phyloP scores from a whole-genome alignment of 2,329 filamentous ascomycete genomes.

The Cryphonectria carpinicola region DNA sequence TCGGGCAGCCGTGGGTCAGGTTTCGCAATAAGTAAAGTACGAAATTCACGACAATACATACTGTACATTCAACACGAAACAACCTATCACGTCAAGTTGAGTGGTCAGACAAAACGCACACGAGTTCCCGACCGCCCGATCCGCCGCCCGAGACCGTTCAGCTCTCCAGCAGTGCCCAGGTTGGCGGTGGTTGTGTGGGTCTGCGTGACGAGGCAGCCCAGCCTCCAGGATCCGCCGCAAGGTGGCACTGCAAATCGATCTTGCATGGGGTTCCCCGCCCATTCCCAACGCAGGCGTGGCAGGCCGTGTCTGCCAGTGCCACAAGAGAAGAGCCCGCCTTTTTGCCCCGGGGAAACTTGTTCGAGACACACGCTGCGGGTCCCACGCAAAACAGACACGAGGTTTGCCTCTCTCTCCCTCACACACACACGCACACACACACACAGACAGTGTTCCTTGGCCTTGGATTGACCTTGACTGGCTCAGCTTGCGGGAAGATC shows the following conservation, averaged over 20 bases:
- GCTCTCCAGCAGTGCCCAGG: background rate
- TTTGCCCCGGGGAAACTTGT: background rate
- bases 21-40: background rate
- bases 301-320: background rate
- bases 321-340: background rate
- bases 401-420: background rate
- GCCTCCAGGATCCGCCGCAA: slow-evolving; percentile 4
- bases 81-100: background rate
- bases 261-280: background rate
- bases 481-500: background rate
- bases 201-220: slow-evolving; percentile 14
- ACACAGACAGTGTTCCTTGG: background rate
- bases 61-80: background rate
- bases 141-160: background rate
- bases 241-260: slow-evolving; percentile 9
- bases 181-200: slow-evolving; percentile 4
- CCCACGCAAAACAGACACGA: slow-evolving; percentile 10
- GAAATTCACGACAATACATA: background rate
- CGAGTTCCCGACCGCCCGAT: background rate
- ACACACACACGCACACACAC: no score
- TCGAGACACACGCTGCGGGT: slow-evolving; percentile 12
- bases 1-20: no score
- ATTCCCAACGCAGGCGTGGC: background rate
- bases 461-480: background rate
- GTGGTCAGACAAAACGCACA: background rate